Evolutionary conservation across 1,284 basidiomycete genomes (phyloP).

Genomic region (Inonotus obliquus): DNA sequence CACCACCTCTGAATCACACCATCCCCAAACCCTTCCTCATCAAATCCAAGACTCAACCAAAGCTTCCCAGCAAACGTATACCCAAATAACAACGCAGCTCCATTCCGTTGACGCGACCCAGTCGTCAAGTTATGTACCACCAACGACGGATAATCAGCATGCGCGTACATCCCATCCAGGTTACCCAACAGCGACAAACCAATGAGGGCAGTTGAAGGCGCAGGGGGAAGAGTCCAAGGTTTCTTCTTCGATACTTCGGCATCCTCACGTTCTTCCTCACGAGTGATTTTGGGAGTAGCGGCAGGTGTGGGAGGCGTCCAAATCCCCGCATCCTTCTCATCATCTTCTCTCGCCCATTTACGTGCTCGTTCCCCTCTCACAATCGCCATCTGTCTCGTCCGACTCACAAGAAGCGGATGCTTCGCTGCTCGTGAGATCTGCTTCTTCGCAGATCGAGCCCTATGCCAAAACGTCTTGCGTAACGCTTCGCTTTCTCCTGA

Average conservation of each 20-base stretch:
- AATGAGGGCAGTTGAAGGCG: constrained; percentile 57
- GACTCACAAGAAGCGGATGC: constrained; percentile 52
- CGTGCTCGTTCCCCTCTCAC: constrained; percentile 56
- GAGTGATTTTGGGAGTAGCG: constrained; percentile 14
- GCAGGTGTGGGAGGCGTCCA: constrained; percentile 32
- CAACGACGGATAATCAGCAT: constrained; percentile 48
- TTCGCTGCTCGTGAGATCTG: constrained; percentile 64
- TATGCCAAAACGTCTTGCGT: constrained; percentile 61
- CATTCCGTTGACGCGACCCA: constrained; percentile 67
- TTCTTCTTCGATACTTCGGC: neutral
- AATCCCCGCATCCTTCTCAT: constrained; percentile 48
- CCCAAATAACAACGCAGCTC: constrained; percentile 70
- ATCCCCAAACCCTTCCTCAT: constrained; percentile 63
- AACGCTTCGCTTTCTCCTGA: constrained; percentile 28
- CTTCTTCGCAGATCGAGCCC: constrained; percentile 59
- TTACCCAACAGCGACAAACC: constrained; percentile 77
- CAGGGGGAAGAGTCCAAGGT: constrained; percentile 14
- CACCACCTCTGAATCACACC: constrained; percentile 43
- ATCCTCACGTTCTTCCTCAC: constrained; percentile 18
- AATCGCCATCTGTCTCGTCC: constrained; percentile 58
- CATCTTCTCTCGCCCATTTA: constrained; percentile 67
- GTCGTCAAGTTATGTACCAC: constrained; percentile 69
- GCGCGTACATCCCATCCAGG: constrained; percentile 72
- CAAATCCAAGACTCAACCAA: constrained; percentile 73
- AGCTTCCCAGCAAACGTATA: constrained; percentile 71